Evolutionary conservation across 371 early-diverging fungal genomes (phyloP), one percentile per base, ranked within the genome.

Genomic region (Mortierella sp.): DNA sequence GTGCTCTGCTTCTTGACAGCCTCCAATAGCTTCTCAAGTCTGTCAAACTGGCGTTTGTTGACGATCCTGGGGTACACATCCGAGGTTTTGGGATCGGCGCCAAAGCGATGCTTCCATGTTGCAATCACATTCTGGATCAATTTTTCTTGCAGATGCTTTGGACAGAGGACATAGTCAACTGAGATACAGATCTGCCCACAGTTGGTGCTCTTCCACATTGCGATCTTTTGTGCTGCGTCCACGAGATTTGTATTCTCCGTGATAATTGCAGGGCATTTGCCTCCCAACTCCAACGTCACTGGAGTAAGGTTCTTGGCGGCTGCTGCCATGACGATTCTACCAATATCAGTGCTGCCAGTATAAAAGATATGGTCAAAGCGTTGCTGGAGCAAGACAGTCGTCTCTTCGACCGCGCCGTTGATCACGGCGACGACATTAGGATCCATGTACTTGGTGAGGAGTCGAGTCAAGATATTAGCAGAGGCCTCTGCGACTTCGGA

Each of bases 321-420:
- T 8, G 95, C 95, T 28, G 67, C 69, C 88, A 93, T 92, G 47
- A 96, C 87, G 35, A 96, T 87, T 70, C 88, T 90, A 64, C 93
- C 98, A 20, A 97, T 95, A 5, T 60, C 47, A 22, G 90, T 87
- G 69, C 88, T 90, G 66, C 98, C 98, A 12, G 98, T 97, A 84
- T 94, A 97, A 62, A 95, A 93, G 84, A 95, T 95, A 81, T 95
- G 94, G 80, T 97, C 95, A 65, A 93, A 96, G 60, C 85, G 84
- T 39, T 93, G 81, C 55, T 87, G 83, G 28, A 98, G 87, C 68
- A 98, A 83, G 11, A 66, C 86, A 1, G 95, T 91, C 6, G 96
- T 91, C 84, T 96, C 93, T 6, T 88, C 86, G 9, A 90, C 90
- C 39, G 85, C 94, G 49, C 98, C 98, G 78, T 93, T 93, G 52